These are phyloP conservation scores for Neofusicoccum parvum DNA, from an alignment of 2,329 filamentous ascomycete species.

Conservation along the genomic window DNA sequence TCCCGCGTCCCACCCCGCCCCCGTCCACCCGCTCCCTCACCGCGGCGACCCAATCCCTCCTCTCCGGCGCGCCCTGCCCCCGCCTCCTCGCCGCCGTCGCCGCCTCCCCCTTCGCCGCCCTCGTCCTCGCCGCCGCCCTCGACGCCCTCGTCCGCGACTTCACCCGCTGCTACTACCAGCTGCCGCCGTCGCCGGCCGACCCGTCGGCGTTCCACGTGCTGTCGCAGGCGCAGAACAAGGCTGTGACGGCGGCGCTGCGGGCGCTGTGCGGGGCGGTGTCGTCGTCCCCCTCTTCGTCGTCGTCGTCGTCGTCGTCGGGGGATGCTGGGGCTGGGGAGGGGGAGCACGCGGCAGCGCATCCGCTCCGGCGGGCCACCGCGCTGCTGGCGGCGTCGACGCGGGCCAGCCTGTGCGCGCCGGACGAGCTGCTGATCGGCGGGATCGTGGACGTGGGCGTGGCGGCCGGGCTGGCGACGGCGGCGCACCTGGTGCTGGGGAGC, in stretches of 20 bases:
- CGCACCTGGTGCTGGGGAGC: not conserved
- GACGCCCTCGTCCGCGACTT: not conserved
- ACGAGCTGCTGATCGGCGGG: not conserved
- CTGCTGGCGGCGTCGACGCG: not conserved
- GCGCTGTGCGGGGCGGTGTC: no score
- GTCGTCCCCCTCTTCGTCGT: no score
- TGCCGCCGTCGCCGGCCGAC: not conserved
- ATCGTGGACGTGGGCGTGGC: not conserved
- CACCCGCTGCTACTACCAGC: not conserved
- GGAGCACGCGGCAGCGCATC: no score
- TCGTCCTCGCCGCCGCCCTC: not conserved
- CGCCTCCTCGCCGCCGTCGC: not conserved
- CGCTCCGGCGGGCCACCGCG: not conserved
- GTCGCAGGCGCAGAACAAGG: not conserved
- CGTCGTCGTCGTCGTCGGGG: no score
- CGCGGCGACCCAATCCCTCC: not conserved
- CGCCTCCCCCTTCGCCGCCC: not conserved
- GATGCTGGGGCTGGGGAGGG: not conserved
- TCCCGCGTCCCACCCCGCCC: not conserved
- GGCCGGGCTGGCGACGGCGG: not conserved
- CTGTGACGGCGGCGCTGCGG: not conserved
- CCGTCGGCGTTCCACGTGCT: not conserved
- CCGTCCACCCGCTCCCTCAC: not conserved
- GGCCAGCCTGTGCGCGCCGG: not conserved
- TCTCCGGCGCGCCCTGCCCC: not conserved